Conservation (phyloP, 2,329 filamentous ascomycete genomes). For the Scedosporium minutisporum region DNA sequence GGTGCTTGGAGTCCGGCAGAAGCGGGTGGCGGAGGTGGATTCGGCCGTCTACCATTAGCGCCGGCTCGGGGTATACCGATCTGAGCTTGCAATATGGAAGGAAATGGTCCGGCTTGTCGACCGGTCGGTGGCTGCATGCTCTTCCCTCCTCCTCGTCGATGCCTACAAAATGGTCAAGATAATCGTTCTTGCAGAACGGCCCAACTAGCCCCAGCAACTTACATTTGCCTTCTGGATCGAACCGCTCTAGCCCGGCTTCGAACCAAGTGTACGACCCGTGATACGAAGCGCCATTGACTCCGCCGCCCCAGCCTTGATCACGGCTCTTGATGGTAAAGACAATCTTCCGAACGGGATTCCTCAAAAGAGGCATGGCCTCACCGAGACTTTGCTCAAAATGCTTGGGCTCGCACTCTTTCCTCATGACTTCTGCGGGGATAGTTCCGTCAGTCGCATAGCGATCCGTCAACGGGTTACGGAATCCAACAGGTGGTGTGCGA, state of each 20-base stretch:
- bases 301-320: constrained; percentile 49
- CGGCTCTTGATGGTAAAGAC: constrained; percentile 47
- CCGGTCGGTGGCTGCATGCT: not conserved
- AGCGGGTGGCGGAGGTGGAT: constrained; percentile 29
- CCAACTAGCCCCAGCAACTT: not conserved
- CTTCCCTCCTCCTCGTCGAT: not conserved
- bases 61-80: constrained; percentile 23
- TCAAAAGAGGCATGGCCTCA: constrained; percentile 5
- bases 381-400: not conserved
- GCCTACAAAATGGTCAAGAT: not conserved
- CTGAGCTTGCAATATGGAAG: constrained; percentile 26
- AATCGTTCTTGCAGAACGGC: not conserved
- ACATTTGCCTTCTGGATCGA: constrained; percentile 20
- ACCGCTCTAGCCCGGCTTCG: constrained; percentile 49
- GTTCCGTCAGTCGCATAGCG: not conserved
- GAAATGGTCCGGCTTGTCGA: not conserved
- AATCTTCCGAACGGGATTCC: constrained; percentile 47
- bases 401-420: not conserved
- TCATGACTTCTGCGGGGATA: not conserved
- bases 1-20: constrained; percentile 22
- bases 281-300: constrained; percentile 28
- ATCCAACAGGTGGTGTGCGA: constrained; percentile 30
- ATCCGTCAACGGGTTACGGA: constrained; percentile 14
- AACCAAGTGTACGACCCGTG: constrained; percentile 51
- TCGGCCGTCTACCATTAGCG: constrained; percentile 7